Base-by-base conservation (phyloP, 441 rosid species). In the Viola pubescens region DNA sequence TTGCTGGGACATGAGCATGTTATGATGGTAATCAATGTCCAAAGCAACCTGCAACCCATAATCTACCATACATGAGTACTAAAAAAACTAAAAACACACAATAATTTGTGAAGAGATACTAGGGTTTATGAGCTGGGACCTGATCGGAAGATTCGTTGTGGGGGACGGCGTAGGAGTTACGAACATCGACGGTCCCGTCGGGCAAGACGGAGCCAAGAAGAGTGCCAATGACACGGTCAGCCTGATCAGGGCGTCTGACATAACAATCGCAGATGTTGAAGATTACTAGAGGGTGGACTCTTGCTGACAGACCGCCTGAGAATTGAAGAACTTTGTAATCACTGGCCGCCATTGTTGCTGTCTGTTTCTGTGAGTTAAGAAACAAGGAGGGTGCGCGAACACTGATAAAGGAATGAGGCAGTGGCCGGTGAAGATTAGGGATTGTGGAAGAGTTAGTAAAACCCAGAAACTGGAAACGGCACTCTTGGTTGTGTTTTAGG, bases 181-280 rank as follows among this genome's bases (percentile, higher is more conserved):
- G 91, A 53, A 92, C 77, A 54, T 92, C 98, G 10, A 89, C 89
- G 8, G 98, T 84, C 38, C 98, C 97, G 5, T 92, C 97, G 0
- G 91, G 82, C 52, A 87, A 67, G 63, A 87, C 70, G 46, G 96
- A 88, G 37, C 96, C 98, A 16, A 89, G 96, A 6, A 94, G 97
- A 47, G 97, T 86, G 48, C 98, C 97, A 26, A 94, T 89, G 14
- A 88, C 97, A 59, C 97, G 86, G 58, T 87, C 95, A n/a, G 97
- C 92, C 34, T 86, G 90, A 76, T 89, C 96, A 4, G 91, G 94
- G 11, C 98, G 92, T 64, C 97, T 65, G 26, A 89, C 98, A 64
- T 77, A 92, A 82, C 94, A 84, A 60, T 92, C 98, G 72, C 92
- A 89, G 51, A 89, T 81, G 80, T 92, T 92, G 67, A 92, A 92